Conservation (phyloP, 2,329 filamentous ascomycete species). For the Cercospora zeae-maydis region DNA sequence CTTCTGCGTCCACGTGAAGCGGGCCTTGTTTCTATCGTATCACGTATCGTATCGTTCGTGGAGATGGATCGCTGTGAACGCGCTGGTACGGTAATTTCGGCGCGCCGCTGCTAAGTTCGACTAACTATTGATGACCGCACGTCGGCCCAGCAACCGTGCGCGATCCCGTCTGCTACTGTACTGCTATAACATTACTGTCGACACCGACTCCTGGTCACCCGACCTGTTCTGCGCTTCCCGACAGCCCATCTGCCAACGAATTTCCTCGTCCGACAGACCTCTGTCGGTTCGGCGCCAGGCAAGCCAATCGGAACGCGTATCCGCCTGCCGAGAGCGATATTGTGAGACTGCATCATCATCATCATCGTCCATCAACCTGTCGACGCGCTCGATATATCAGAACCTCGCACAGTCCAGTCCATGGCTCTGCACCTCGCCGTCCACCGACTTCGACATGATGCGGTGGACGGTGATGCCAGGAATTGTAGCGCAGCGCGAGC, state of each 20-base stretch:
- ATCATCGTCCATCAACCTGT: slow-evolving; percentile 13
- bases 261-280: background rate
- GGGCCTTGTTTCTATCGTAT: background rate
- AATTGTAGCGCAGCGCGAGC: background rate
- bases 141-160: background rate
- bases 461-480: background rate
- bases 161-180: too few species aligned
- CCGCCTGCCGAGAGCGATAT: background rate
- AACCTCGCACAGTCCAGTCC: slow-evolving; percentile 25
- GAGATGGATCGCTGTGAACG: background rate
- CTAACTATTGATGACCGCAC: too few species aligned
- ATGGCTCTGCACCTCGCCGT: background rate
- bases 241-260: background rate
- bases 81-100: background rate
- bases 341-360: slow-evolving; percentile 15
- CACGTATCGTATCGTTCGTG: too few species aligned
- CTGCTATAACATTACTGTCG: too few species aligned
- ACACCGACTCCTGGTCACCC: too few species aligned
- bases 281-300: background rate
- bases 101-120: background rate
- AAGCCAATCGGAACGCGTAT: background rate
- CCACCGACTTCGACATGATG: background rate
- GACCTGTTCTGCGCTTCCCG: background rate
- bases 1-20: background rate
- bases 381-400: slow-evolving; percentile 26